These are phyloP conservation scores for Sclerotiophoma versabilis DNA, from an alignment of 2,329 filamentous ascomycete species.

Conservation along the genomic window DNA sequence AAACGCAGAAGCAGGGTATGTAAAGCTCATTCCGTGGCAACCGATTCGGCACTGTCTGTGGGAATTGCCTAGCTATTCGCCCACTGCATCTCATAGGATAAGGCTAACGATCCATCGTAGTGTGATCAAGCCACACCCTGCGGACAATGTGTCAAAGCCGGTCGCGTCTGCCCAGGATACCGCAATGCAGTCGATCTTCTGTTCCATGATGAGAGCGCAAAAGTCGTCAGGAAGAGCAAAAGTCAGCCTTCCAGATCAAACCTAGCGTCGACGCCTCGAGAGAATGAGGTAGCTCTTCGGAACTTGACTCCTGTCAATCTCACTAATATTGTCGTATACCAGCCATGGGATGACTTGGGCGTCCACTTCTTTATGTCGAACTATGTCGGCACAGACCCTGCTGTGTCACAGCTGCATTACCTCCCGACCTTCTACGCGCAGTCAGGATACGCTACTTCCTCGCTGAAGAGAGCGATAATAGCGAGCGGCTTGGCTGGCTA, in stretches of 20 bases:
- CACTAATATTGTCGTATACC: slow-evolving; percentile 30
- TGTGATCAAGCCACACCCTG: slow-evolving; percentile 39
- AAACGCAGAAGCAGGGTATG: slow-evolving; percentile 39
- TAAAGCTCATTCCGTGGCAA: neutral
- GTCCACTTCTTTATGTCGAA: slow-evolving; percentile 41
- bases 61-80: slow-evolving; percentile 1
- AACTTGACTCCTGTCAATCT: slow-evolving; percentile 18
- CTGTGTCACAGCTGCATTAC: slow-evolving; percentile 33
- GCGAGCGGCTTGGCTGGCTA: slow-evolving; percentile 38
- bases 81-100: neutral
- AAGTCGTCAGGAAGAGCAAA: slow-evolving; percentile 28
- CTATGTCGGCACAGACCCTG: slow-evolving; percentile 33
- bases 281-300: neutral
- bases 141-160: slow-evolving; percentile 36
- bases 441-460: slow-evolving; percentile 21
- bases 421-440: slow-evolving; percentile 31
- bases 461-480: slow-evolving; percentile 28
- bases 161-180: slow-evolving; percentile 37
- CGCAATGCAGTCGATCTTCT: slow-evolving; percentile 36
- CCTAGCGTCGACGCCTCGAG: neutral
- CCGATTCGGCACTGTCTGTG: neutral
- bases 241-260: neutral
- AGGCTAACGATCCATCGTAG: slow-evolving; percentile 18
- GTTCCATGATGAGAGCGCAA: slow-evolving; percentile 38
- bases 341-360: slow-evolving; percentile 34